These are phyloP conservation scores for Phialophora tarda DNA, from an alignment of 2,329 filamentous ascomycete genomes.

Conservation along the genomic window DNA sequence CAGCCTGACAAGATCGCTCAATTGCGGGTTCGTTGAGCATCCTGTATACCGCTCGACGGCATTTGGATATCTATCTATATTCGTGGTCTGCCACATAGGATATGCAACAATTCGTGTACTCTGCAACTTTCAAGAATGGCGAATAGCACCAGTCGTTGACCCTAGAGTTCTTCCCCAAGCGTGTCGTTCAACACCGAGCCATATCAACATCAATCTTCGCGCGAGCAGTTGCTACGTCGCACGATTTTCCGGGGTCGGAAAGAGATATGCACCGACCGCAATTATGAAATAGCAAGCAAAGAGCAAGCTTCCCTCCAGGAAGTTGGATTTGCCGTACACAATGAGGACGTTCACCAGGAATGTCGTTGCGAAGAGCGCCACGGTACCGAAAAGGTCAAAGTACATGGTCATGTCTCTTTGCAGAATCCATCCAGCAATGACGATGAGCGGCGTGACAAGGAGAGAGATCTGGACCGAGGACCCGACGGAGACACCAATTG, in stretches of 20 bases:
- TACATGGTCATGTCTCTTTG: constrained; percentile 74
- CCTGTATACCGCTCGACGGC: neutral
- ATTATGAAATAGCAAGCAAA: constrained; percentile 67
- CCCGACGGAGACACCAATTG: constrained; percentile 80
- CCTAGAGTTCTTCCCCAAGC: neutral
- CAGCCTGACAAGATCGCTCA: neutral
- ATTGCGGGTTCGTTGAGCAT: neutral
- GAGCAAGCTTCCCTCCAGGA: constrained; percentile 66
- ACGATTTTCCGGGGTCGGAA: constrained; percentile 15
- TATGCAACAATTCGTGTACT: neutral
- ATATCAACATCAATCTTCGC: neutral
- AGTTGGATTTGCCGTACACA: constrained; percentile 62
- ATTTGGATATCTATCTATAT: neutral
- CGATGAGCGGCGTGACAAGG: constrained; percentile 77
- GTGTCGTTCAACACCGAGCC: neutral
- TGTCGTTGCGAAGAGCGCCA: constrained; percentile 76
- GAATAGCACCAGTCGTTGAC: neutral
- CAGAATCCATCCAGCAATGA: constrained; percentile 79
- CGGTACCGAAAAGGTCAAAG: constrained; percentile 79
- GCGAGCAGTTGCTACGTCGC: neutral
- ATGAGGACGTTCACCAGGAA: constrained; percentile 73
- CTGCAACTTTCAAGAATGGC: neutral
- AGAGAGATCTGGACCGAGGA: constrained; percentile 83
- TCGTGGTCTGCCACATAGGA: neutral
- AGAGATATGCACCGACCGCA: constrained; percentile 43